These are phyloP conservation scores for Aspergillus baeticus DNA, from an alignment of 495 filamentous ascomycete genomes.

Conservation along the genomic window DNA sequence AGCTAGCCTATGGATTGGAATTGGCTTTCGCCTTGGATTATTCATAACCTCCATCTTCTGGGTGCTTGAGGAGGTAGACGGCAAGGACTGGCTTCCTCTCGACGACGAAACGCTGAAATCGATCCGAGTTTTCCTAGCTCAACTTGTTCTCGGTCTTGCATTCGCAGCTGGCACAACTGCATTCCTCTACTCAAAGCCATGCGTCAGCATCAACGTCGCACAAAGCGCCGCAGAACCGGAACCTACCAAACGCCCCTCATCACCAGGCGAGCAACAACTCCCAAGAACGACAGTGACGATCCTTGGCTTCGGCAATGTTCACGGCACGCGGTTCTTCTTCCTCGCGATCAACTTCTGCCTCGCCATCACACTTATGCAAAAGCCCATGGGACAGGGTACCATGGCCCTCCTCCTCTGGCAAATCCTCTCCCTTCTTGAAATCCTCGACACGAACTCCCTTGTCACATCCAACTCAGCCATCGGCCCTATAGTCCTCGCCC, in stretches of 20 bases:
- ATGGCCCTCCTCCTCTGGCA: slow-evolving; percentile 79
- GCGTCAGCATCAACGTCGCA: slow-evolving; percentile 57
- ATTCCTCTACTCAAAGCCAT: slow-evolving; percentile 74
- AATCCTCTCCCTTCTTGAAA: slow-evolving; percentile 82
- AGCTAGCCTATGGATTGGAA: slow-evolving; percentile 77
- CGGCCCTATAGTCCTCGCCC: slow-evolving; percentile 78
- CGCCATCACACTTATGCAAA: slow-evolving; percentile 76
- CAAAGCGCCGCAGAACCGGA: slow-evolving; percentile 24
- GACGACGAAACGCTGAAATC: slow-evolving; percentile 67
- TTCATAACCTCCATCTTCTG: slow-evolving; percentile 79
- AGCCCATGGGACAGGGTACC: slow-evolving; percentile 89
- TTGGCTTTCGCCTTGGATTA: slow-evolving; percentile 74
- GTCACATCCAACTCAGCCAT: slow-evolving; percentile 62
- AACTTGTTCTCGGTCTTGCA: slow-evolving; percentile 68
- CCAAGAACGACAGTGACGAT: slow-evolving; percentile 66
- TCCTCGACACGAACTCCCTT: slow-evolving; percentile 76
- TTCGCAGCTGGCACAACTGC: slow-evolving; percentile 66
- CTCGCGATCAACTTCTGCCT: slow-evolving; percentile 75
- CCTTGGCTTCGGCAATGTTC: slow-evolving; percentile 85
- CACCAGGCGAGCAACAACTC: slow-evolving; percentile 33
- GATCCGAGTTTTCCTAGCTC: slow-evolving; percentile 70
- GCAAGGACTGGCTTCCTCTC: slow-evolving; percentile 74
- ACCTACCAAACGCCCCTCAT: slow-evolving; percentile 23
- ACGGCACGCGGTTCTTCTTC: slow-evolving; percentile 88
- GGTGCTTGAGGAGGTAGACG: slow-evolving; percentile 87